phyloP scores from a whole-genome alignment of 2,329 filamentous ascomycete genomes.

The Penicillium griseofulvum region DNA sequence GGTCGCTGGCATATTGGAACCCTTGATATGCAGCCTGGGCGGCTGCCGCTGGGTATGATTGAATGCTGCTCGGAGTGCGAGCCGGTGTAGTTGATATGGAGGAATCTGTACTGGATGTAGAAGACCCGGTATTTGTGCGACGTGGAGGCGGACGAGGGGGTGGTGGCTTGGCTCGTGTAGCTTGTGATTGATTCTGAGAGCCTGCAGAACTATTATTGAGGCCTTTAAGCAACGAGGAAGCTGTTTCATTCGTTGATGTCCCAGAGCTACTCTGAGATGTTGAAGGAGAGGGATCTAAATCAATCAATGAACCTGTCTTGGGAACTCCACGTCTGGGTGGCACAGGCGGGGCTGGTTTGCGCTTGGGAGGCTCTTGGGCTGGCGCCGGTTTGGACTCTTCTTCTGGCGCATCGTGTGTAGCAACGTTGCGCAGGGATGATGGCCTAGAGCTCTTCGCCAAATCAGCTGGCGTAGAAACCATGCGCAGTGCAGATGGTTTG shows the following conservation, averaged over 20 bases:
- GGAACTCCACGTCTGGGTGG: conserved; percentile 34
- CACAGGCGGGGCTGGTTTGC: conserved; percentile 39
- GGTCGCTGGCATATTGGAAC: conserved; percentile 32
- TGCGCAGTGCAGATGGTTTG: conserved; percentile 45
- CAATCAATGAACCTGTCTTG: conserved; percentile 18
- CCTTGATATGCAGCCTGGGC: conserved; percentile 30
- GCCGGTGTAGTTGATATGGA: conserved; percentile 11
- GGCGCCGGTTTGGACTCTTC: not conserved
- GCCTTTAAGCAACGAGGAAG: conserved; percentile 4
- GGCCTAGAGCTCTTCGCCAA: not conserved
- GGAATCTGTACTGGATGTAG: conserved; percentile 15
- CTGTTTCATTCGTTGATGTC: conserved; percentile 2
- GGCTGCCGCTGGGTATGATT: conserved; percentile 27
- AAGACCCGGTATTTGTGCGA: conserved; percentile 30
- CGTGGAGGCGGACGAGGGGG: conserved; percentile 34
- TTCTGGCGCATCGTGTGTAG: not conserved
- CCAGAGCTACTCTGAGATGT: conserved; percentile 29
- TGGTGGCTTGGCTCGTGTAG: conserved; percentile 25
- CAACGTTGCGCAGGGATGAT: conserved; percentile 1
- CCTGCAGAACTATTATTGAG: conserved; percentile 1
- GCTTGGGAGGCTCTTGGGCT: conserved; percentile 26
- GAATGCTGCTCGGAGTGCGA: conserved; percentile 12
- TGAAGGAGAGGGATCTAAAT: conserved; percentile 19
- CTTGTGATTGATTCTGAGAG: conserved; percentile 4
- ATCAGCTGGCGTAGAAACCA: conserved; percentile 29